phyloP scores from a whole-genome alignment of 176 grass and related monocot genomes.

The Metroxylon sagu region DNA sequence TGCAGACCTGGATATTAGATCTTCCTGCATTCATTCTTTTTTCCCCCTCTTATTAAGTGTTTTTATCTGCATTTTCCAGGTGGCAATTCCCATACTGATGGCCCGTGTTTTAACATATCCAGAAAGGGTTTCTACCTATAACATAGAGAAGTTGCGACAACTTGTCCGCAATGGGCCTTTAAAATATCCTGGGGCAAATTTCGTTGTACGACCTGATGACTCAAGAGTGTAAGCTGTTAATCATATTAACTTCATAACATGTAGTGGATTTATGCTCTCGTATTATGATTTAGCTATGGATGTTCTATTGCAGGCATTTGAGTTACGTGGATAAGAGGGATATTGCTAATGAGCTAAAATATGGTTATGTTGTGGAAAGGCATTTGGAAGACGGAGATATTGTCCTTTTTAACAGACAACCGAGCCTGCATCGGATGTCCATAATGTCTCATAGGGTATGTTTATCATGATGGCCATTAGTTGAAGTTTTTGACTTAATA shows the following conservation, averaged over 20 bases:
- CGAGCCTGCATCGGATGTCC: conserved; percentile 97
- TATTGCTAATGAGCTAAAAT: conserved; percentile 71
- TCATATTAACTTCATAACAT: conserved; percentile 5
- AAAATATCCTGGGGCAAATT: conserved; percentile 95
- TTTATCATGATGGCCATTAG: neutral
- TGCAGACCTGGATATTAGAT: neutral
- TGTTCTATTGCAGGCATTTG: conserved; percentile 53
- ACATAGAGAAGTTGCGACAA: conserved; percentile 85
- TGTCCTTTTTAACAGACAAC: conserved; percentile 95
- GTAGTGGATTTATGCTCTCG: conserved; percentile 12
- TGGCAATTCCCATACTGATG: conserved; percentile 86
- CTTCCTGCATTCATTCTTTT: neutral
- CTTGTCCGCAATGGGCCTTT: conserved; percentile 75
- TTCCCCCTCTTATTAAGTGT: neutral
- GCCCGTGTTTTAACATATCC: conserved; percentile 80
- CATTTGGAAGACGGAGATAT: conserved; percentile 96
- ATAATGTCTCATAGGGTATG: conserved; percentile 91
- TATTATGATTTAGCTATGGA: conserved; percentile 1
- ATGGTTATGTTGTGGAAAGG: conserved; percentile 80
- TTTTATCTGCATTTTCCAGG: conserved; percentile 37
- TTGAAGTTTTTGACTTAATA: too few species aligned
- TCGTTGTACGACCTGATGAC: conserved; percentile 50
- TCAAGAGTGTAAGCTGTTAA: conserved; percentile 53
- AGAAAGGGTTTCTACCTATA: conserved; percentile 73
- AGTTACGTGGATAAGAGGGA: conserved; percentile 71